A percentile compares a stretch with the other conserved stretches of the same genome.
phyloP scores from a whole-genome alignment of 306 rosid genomes.

The Castanopsis chinensis region DNA sequence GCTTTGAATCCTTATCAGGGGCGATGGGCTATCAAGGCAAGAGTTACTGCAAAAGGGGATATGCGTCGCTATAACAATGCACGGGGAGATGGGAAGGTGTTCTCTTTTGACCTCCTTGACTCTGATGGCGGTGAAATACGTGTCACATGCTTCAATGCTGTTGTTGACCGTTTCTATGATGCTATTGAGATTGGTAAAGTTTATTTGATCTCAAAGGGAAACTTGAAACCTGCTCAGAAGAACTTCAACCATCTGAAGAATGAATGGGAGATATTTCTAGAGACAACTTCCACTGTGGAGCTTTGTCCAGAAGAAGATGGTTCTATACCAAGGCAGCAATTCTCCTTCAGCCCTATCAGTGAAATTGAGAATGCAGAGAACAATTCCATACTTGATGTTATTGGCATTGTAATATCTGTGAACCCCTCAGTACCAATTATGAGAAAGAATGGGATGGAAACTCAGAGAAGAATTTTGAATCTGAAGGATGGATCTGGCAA shows the following conservation, averaged over 20 bases:
- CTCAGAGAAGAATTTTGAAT: conserved; percentile 77
- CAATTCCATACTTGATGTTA: conserved; percentile 75
- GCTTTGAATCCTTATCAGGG: conserved; percentile 96
- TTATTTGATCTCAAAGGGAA: conserved; percentile 88
- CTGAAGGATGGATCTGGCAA: conserved; percentile 77
- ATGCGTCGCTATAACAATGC: conserved; percentile 95
- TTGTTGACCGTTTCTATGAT: conserved; percentile 84
- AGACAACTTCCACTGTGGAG: conserved; percentile 73
- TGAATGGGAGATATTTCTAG: conserved; percentile 94
- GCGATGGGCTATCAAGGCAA: conserved; percentile 96
- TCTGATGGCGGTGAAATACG: conserved; percentile 97
- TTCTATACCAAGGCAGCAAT: conserved; percentile 87
- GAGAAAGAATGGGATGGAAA: conserved; percentile 99
- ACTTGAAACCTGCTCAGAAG: conserved; percentile 91
- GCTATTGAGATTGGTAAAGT: conserved; percentile 85
- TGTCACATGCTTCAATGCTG: conserved; percentile 93
- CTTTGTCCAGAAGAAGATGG: conserved; percentile 87
- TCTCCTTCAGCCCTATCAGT: conserved; percentile 79
- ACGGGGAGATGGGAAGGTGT: conserved; percentile 96
- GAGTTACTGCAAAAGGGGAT: conserved; percentile 96
- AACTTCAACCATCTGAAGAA: conserved; percentile 90
- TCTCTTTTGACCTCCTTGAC: conserved; percentile 94
- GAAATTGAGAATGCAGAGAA: conserved; percentile 75
- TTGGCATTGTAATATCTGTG: conserved; percentile 75
- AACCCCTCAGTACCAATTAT: conserved; percentile 87